A percentile compares a stretch with the other conserved stretches of the same genome.
Evolutionary conservation across 768 basidiomycete species (phyloP).

Genomic region (Amanita brunnescens): DNA sequence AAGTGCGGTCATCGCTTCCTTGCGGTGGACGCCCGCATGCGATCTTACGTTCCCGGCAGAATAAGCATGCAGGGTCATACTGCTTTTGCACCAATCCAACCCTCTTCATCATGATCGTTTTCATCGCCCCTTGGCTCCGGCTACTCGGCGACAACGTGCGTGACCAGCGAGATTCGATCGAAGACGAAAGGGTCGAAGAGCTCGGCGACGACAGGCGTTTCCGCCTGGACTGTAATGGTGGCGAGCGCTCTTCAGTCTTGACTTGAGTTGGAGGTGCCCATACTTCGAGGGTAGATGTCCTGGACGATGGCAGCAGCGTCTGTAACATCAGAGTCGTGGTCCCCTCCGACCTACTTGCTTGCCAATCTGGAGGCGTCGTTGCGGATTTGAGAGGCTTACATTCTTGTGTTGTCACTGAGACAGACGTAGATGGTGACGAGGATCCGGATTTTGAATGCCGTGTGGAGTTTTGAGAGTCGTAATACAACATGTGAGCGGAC

Average conservation of each 20-base stretch:
- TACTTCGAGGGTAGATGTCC: background rate
- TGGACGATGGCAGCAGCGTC: background rate
- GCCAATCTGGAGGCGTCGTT: no score
- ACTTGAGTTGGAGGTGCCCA: background rate
- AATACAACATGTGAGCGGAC: slow-evolving; percentile 1
- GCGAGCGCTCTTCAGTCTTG: background rate
- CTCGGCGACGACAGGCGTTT: background rate
- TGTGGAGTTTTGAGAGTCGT: background rate
- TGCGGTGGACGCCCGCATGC: slow-evolving; percentile 28
- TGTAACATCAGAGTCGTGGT: no score
- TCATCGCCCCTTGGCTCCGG: background rate
- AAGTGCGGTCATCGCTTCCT: slow-evolving; percentile 33
- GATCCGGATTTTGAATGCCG: background rate
- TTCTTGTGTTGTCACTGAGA: background rate
- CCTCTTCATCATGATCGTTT: slow-evolving; percentile 9
- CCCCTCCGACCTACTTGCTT: no score
- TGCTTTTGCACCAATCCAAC: slow-evolving; percentile 15
- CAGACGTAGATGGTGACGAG: background rate
- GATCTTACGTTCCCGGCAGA: slow-evolving; percentile 35
- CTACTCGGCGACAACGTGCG: slow-evolving; percentile 1
- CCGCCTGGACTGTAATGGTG: background rate
- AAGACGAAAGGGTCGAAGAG: background rate
- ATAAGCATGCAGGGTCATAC: slow-evolving; percentile 27
- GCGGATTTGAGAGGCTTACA: no score
- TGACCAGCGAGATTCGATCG: slow-evolving; percentile 2